Conservation (phyloP, 1,139 yeast species). For the Blastobotrys petasosporus region DNA sequence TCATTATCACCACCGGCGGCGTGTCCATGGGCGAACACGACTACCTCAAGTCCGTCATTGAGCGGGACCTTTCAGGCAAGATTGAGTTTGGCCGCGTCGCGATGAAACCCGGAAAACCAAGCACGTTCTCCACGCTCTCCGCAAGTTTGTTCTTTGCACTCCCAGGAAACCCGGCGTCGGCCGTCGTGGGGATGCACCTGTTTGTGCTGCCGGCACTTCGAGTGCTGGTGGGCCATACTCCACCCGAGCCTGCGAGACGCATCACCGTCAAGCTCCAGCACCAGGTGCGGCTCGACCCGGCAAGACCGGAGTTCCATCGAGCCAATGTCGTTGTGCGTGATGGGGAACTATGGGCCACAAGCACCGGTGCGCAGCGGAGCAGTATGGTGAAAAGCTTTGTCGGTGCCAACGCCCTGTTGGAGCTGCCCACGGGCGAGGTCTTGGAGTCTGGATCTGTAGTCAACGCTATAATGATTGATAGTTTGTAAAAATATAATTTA, state of each 20-base stretch:
- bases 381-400: conserved; percentile 44
- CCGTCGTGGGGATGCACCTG: conserved; percentile 41
- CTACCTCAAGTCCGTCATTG: conserved; percentile 43
- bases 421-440: too few relatives aligned
- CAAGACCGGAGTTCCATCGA: conserved; percentile 46
- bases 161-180: conserved; percentile 52
- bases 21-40: conserved; percentile 53
- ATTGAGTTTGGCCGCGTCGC: conserved; percentile 48
- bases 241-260: conserved; percentile 15
- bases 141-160: conserved; percentile 39
- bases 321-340: conserved; percentile 28
- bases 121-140: conserved; percentile 44
- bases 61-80: conserved; percentile 36
- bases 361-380: conserved; percentile 46
- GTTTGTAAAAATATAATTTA: not conserved
- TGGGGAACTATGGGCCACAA: conserved; percentile 32
- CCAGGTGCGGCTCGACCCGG: conserved; percentile 37
- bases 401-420: conserved; percentile 41
- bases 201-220: conserved; percentile 44
- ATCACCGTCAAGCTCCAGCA: conserved; percentile 31
- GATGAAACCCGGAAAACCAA: conserved; percentile 53
- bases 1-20: conserved; percentile 47
- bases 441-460: conserved; percentile 2
- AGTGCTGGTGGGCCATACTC: conserved; percentile 32
- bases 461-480: conserved; percentile 10